A percentile compares a stretch with the other conserved stretches of the same genome.
Evolutionary conservation across 1,139 yeast genomes (phyloP).

Genomic region (Pneumocystis jirovecii): DNA sequence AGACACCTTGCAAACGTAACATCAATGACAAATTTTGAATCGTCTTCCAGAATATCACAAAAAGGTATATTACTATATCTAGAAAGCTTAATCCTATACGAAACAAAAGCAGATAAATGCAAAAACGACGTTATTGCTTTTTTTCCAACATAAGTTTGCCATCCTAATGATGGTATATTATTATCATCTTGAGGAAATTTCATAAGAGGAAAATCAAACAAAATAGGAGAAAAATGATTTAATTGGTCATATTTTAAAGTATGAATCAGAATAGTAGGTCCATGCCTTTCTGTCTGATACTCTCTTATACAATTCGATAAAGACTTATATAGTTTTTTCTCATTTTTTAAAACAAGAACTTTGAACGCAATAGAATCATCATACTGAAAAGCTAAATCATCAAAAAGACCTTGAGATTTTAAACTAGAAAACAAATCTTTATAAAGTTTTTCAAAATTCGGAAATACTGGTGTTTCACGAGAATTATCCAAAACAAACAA

Average conservation of each 20-base stretch:
- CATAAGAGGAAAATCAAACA: neutral
- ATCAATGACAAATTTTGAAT: constrained; percentile 67
- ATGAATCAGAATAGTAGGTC: neutral
- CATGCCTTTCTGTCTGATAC: constrained; percentile 4
- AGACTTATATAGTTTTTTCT: constrained; percentile 6
- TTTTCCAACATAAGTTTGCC: constrained; percentile 65
- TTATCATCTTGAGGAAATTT: constrained; percentile 25
- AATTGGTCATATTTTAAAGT: neutral
- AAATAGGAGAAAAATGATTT: neutral
- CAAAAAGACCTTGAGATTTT: constrained; percentile 10
- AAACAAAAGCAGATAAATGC: constrained; percentile 60
- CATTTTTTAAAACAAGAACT: constrained; percentile 21
- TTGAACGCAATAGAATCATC: constrained; percentile 35
- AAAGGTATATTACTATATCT: constrained; percentile 68
- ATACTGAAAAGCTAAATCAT: constrained; percentile 36
- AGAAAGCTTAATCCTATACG: constrained; percentile 50
- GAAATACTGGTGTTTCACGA: constrained; percentile 50
- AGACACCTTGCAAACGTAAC: constrained; percentile 72
- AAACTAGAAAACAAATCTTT: constrained; percentile 24
- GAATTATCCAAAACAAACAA: constrained; percentile 58
- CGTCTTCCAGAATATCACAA: constrained; percentile 67
- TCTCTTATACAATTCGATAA: constrained; percentile 26
- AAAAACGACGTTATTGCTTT: constrained; percentile 58
- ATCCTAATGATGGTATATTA: constrained; percentile 64
- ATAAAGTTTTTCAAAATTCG: constrained; percentile 41